Evolutionary conservation across 768 basidiomycete species (phyloP), one percentile per base, ranked within the genome.

Genomic region (Amanita fuliginea): DNA sequence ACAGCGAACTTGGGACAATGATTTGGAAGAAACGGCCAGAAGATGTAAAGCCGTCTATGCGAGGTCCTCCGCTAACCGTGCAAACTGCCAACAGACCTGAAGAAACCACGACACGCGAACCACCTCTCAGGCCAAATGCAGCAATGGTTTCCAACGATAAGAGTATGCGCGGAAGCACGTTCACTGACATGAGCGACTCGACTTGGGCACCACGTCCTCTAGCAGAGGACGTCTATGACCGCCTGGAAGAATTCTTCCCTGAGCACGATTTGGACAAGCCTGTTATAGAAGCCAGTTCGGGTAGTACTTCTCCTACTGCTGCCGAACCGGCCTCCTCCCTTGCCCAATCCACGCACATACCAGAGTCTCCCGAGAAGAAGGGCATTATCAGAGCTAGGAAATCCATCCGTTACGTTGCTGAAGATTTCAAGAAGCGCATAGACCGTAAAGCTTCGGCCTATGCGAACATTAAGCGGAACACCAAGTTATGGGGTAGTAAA

Each of bases 261-360:
- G 83, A 86, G 55, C 89, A 96, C 60, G 93, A 97, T 59, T 78
- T 98, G 42, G 96, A 98, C 64, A 87, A 92, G 60, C 93, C 94
- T 1, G 85, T 98, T 55, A 87, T 97, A 47, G 95, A 98, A 57
- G 81, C 84, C 28, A 76, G 73, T 35, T 86, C 82, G 3, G 85
- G 88, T 8, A 84, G 85, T 36, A 81, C 83, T 3, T 88, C 86
- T 2, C 87, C 90, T 1, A 86, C 83, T 2, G 63, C 75, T 19
- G 69, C 69, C 7, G 86, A 88, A 26, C 69, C 74, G 8, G 62
- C 68, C 6, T 58, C 64, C 0, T 68, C 58, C 7, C 44, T 69
- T 4, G 67, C 69, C 19, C 62, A 70, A 13, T 68, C 72, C 22
- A 62, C 73, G 26, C 57, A 62, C 46, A 54, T 59, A 14, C 51